Conservation (phyloP, 352 stramenopile genomes). For the Thalassiosira pacifica region DNA sequence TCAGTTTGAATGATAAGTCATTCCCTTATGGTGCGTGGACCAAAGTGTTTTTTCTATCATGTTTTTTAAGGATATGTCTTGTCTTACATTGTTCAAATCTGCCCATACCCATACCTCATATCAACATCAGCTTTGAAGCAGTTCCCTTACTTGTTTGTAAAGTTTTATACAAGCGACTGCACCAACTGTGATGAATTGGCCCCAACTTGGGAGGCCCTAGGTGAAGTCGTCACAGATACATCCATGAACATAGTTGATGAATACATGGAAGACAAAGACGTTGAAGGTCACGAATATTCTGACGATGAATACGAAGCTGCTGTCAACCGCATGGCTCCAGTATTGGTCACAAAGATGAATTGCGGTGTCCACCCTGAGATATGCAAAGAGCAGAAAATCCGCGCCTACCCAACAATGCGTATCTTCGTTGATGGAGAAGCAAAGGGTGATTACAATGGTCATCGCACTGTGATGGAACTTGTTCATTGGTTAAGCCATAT, state of each 20-base stretch:
- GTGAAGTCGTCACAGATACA: constrained; percentile 73
- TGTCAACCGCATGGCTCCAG: constrained; percentile 60
- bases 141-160: constrained; percentile 60
- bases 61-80: constrained; percentile 62
- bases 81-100: constrained; percentile 23
- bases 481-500: constrained; percentile 67
- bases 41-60: constrained; percentile 25
- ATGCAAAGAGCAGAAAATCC: constrained; percentile 69
- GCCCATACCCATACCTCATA: too few species aligned
- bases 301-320: constrained; percentile 68
- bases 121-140: constrained; percentile 41
- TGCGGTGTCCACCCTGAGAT: constrained; percentile 65
- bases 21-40: constrained; percentile 66
- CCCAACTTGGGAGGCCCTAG: constrained; percentile 79
- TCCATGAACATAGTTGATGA: constrained; percentile 65
- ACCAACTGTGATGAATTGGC: constrained; percentile 66
- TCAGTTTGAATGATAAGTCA: constrained; percentile 70
- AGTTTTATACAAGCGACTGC: constrained; percentile 65
- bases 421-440: constrained; percentile 70
- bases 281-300: constrained; percentile 47
- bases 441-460: constrained; percentile 87
- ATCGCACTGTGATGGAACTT: constrained; percentile 71
- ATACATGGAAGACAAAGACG: constrained; percentile 58
- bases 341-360: constrained; percentile 70
- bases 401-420: constrained; percentile 68